Percentiles rank a stretch among this genome's conserved stretches.
phyloP scores from a whole-genome alignment of 2,329 filamentous ascomycete species.

The Hyphodiscus sp. region DNA sequence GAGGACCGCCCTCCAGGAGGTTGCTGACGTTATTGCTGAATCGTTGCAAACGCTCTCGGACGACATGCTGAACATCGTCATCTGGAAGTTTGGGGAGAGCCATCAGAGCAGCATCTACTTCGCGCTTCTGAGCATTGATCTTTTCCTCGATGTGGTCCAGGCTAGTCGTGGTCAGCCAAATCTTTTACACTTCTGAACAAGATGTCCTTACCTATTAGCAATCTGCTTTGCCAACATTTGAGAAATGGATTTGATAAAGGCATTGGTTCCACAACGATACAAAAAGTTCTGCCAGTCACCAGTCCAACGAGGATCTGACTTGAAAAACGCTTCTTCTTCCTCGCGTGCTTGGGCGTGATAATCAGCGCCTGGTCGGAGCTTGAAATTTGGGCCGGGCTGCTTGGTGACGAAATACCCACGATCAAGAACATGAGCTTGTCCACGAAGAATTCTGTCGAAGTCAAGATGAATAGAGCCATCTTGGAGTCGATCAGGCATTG shows the following conservation, averaged over 20 bases:
- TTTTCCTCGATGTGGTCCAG: conserved; percentile 29
- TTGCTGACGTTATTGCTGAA: conserved; percentile 50
- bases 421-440: conserved; percentile 52
- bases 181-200: neutral
- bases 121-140: conserved; percentile 33
- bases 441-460: conserved; percentile 58
- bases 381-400: conserved; percentile 42
- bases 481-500: conserved; percentile 72
- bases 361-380: conserved; percentile 7
- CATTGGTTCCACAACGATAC: conserved; percentile 44
- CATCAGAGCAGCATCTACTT: conserved; percentile 48
- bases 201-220: conserved; percentile 21
- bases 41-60: conserved; percentile 51
- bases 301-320: conserved; percentile 36
- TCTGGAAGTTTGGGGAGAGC: conserved; percentile 59
- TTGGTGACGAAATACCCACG: conserved; percentile 78
- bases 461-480: conserved; percentile 44
- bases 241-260: conserved; percentile 43
- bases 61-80: conserved; percentile 57
- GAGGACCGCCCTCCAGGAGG: conserved; percentile 45
- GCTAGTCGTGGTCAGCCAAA: conserved; percentile 17
- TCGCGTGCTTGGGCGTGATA: conserved; percentile 40
- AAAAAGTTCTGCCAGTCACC: conserved; percentile 33
- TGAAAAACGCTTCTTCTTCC: conserved; percentile 47
- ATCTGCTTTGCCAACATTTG: conserved; percentile 42